Percentiles rank a stretch among this genome's conserved stretches.
phyloP scores from a whole-genome alignment of 768 basidiomycete species.

The Lentinus tigrinus region DNA sequence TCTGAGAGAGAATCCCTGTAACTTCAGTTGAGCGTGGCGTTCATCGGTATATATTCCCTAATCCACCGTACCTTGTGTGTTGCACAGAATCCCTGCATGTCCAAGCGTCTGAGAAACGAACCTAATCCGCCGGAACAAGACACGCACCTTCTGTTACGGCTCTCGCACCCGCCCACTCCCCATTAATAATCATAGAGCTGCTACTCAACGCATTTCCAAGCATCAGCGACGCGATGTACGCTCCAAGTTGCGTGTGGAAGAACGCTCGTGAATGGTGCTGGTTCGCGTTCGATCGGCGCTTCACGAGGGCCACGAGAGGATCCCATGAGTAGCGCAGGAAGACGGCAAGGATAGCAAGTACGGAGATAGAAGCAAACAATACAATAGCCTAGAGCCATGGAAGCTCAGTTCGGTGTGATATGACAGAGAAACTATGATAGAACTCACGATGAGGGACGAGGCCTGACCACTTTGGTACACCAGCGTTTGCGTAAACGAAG shows the following conservation, averaged over 20 bases:
- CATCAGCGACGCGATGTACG: constrained; percentile 64
- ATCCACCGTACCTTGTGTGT: constrained; percentile 51
- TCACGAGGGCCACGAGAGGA: constrained; percentile 34
- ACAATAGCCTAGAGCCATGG: constrained; percentile 38
- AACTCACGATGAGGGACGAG: constrained; percentile 25
- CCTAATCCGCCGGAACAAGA: neutral
- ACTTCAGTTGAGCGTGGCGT: neutral
- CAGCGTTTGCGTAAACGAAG: constrained; percentile 21
- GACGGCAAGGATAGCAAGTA: constrained; percentile 52
- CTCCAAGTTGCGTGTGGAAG: constrained; percentile 71
- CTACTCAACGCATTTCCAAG: constrained; percentile 55
- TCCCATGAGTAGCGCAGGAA: constrained; percentile 48
- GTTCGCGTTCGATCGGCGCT: constrained; percentile 3
- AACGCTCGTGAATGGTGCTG: constrained; percentile 42
- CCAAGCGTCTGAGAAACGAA: neutral
- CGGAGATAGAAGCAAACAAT: constrained; percentile 53
- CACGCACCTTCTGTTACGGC: constrained; percentile 7
- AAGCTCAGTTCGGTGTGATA: neutral
- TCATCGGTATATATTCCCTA: neutral
- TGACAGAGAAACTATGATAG: no score
- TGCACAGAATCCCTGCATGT: constrained; percentile 47
- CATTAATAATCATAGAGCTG: constrained; percentile 51
- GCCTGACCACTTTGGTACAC: constrained; percentile 20
- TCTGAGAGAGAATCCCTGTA: constrained; percentile 45
- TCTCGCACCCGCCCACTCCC: constrained; percentile 40